Evolutionary conservation across 345 rosid genomes (phyloP).

Genomic region (Citrus hindsii): DNA sequence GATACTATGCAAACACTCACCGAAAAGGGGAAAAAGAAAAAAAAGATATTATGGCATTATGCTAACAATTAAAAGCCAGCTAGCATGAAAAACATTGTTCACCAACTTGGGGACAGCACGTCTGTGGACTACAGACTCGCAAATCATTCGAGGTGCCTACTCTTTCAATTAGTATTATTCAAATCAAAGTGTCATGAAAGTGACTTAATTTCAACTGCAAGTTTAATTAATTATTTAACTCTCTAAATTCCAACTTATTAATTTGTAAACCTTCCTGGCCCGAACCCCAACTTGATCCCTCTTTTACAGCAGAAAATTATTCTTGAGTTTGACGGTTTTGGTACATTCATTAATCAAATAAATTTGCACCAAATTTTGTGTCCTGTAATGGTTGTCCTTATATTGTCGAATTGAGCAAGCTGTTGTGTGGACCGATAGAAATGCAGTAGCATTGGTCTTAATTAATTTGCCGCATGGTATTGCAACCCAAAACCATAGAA

Average conservation of each 20-base stretch:
- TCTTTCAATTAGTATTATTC: neutral
- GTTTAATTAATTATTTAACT: neutral
- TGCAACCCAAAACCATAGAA: neutral
- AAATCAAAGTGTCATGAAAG: neutral
- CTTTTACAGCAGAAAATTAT: neutral
- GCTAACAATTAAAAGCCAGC: neutral
- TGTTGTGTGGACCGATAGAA: neutral
- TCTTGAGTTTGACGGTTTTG: neutral
- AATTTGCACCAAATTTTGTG: neutral
- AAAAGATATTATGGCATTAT: neutral
- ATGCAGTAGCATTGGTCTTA: no score
- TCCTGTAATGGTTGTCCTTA: neutral
- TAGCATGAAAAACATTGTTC: neutral
- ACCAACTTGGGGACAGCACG: neutral
- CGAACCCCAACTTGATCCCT: neutral
- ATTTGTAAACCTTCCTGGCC: neutral
- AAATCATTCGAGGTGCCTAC: neutral
- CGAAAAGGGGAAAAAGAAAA: neutral
- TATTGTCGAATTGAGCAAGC: neutral
- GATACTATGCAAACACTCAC: neutral
- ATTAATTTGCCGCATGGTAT: no score
- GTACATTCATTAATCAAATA: neutral
- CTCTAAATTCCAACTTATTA: neutral
- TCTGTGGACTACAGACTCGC: neutral
- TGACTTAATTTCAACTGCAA: neutral